Base-by-base conservation (phyloP, 345 rosid species). In the Luvunga scandens region DNA sequence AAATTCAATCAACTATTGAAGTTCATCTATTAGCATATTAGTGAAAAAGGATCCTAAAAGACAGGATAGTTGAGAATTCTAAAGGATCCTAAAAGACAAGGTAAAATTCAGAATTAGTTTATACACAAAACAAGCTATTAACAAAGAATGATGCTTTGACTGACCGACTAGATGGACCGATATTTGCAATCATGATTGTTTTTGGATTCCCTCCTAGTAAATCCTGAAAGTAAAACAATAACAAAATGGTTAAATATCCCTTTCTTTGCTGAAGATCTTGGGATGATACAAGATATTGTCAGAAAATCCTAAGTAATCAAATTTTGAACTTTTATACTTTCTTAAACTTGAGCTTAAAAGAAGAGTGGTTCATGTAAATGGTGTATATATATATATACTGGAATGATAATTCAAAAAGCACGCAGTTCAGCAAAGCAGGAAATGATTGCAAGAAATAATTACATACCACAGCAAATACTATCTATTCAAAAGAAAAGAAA, bases 181-280 rank as follows among this genome's bases (percentile, higher is more conserved):
- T 90, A 78, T 97, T 97, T 71, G 98, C 97, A 81, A 93, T 91
- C 71, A 96, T 97, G n/a, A 80, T 94, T 48, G 99, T 97, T 83
- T 97, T 94, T 72, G 97, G 85, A 79, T 97, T 97, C 68, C 99
- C 98, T 81, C 99, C 99, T 22, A 97, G 88, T 70, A 98, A 97
- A 85, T 97, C 98, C 99, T 97, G 90, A 62, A 77, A 85, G 61
- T 5, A 56, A 55, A 69, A 63, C 31, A 42, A 59, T 33, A 76
- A 82, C 19, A 56, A 39, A 25, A 39, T n/a, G 31, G 56, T 57
- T 39, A 53, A n/a, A 55, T 48, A 71, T 56, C 27, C 70, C 19
- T 55, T 30, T 39, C 9, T 24, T 27, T 65, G 16, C 45, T 4
- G n/a, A n/a, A 53, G 53, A 18, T 27, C 34, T 69, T 10, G 27